Conservation (phyloP, 306 rosid species). For the Hippophae tibetana region DNA sequence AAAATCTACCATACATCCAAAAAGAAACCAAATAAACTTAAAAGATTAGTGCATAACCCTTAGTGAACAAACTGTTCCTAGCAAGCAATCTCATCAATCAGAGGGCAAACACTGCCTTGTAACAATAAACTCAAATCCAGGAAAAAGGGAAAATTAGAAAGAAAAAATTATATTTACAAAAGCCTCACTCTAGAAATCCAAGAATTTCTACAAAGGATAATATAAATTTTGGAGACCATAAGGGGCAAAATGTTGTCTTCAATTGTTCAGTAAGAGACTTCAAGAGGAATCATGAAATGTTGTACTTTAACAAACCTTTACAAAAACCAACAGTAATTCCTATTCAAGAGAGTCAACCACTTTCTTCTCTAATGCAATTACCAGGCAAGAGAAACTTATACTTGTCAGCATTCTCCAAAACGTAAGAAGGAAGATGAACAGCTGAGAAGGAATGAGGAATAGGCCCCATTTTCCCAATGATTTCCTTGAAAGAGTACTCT, state of each 20-base stretch:
- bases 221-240: slow-evolving; percentile 31
- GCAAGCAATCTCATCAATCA: neutral
- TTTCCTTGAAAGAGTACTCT: slow-evolving; percentile 91
- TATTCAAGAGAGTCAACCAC: slow-evolving; percentile 31
- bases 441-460: slow-evolving; percentile 94
- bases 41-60: too few species aligned
- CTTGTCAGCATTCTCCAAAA: slow-evolving; percentile 67
- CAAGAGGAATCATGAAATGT: slow-evolving; percentile 38
- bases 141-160: too few species aligned
- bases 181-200: slow-evolving; percentile 38
- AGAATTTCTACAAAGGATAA: slow-evolving; percentile 54
- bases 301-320: slow-evolving; percentile 36
- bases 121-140: slow-evolving; percentile 35
- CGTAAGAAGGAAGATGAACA: slow-evolving; percentile 90
- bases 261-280: slow-evolving; percentile 26
- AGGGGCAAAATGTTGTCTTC: slow-evolving; percentile 36
- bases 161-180: slow-evolving; percentile 57
- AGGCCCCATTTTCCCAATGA: slow-evolving; percentile 96
- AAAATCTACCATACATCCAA: too few species aligned
- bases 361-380: slow-evolving; percentile 56
- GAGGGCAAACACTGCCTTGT: slow-evolving; percentile 26
- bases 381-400: slow-evolving; percentile 91
- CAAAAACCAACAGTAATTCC: slow-evolving; percentile 17
- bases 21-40: too few species aligned
- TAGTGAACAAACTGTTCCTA: too few species aligned